These are phyloP conservation scores for Xylaria palmicola DNA, from an alignment of 495 filamentous ascomycete species.

Conservation along the genomic window DNA sequence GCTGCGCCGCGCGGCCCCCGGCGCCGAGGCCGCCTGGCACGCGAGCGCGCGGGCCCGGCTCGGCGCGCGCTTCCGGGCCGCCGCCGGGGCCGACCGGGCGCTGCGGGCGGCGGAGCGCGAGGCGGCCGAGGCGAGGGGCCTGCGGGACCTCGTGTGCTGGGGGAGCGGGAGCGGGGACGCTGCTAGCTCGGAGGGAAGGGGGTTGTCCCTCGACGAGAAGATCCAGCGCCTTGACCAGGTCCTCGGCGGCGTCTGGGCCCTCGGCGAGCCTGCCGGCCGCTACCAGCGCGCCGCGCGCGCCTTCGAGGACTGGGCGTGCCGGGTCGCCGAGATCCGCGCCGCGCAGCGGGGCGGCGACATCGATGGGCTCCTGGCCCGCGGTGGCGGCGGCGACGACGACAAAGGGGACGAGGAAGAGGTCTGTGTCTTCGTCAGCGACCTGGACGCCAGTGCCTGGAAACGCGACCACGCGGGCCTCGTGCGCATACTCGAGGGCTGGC, in stretches of 20 bases:
- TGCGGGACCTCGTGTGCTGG: constrained; percentile 40
- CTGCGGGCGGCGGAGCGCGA: constrained; percentile 32
- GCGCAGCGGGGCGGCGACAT: constrained; percentile 29
- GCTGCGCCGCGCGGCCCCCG: constrained; percentile 53
- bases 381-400: constrained; percentile 16
- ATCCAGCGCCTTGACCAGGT: constrained; percentile 52
- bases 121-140: constrained; percentile 37
- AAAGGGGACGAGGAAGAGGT: constrained; percentile 16
- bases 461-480: constrained; percentile 41
- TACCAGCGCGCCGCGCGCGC: constrained; percentile 45
- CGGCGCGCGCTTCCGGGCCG: constrained; percentile 36
- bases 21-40: constrained; percentile 42
- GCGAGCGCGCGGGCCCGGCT: constrained; percentile 46
- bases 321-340: constrained; percentile 40
- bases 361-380: constrained; percentile 22
- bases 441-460: constrained; percentile 41
- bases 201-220: constrained; percentile 45
- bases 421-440: constrained; percentile 39
- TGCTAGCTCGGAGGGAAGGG: constrained; percentile 2
- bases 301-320: constrained; percentile 53
- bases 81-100: constrained; percentile 33
- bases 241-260: constrained; percentile 48
- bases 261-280: constrained; percentile 49
- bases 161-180: constrained; percentile 7
- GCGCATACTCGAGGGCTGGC: constrained; percentile 46